A percentile compares a stretch with the other conserved stretches of the same genome.
Conservation (phyloP, 2,329 filamentous ascomycete genomes). For the Penicillium nordicum region DNA sequence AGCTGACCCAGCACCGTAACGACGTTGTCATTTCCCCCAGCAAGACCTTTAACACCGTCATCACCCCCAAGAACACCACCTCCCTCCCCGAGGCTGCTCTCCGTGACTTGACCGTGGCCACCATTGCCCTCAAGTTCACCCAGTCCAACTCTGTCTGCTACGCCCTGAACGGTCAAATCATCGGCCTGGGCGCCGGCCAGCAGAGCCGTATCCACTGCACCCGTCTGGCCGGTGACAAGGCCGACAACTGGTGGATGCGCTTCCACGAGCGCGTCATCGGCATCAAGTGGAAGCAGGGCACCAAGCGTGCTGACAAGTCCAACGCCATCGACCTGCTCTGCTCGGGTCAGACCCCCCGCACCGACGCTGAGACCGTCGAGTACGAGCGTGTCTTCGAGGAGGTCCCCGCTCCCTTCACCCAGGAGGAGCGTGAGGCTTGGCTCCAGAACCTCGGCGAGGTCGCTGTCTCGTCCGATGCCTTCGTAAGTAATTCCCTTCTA, state of each 20-base stretch:
- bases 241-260: conserved; percentile 99
- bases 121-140: conserved; percentile 96
- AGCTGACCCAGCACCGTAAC: conserved; percentile 86
- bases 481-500: conserved; percentile 59
- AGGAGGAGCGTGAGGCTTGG: conserved; percentile 83
- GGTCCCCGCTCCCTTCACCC: conserved; percentile 76
- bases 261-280: conserved; percentile 86
- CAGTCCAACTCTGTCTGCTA: conserved; percentile 99
- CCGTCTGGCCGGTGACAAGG: conserved; percentile 93
- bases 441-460: conserved; percentile 71
- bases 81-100: conserved; percentile 75
- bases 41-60: conserved; percentile 75
- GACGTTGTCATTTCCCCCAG: conserved; percentile 80
- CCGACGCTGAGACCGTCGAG: conserved; percentile 75
- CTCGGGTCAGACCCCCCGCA: conserved; percentile 80
- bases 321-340: conserved; percentile 96
- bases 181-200: conserved; percentile 92
- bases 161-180: conserved; percentile 85
- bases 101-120: conserved; percentile 88
- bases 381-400: conserved; percentile 90
- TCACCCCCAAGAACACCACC: conserved; percentile 76
- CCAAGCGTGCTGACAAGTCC: conserved; percentile 94
- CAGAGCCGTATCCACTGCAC: conserved; percentile 99
- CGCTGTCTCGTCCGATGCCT: conserved; percentile 88
- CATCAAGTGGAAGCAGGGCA: conserved; percentile 96